Percentiles rank a stretch among this genome's conserved stretches.
Conservation (phyloP, 2,329 filamentous ascomycete species). For the Ophiosphaerella herpotricha region DNA sequence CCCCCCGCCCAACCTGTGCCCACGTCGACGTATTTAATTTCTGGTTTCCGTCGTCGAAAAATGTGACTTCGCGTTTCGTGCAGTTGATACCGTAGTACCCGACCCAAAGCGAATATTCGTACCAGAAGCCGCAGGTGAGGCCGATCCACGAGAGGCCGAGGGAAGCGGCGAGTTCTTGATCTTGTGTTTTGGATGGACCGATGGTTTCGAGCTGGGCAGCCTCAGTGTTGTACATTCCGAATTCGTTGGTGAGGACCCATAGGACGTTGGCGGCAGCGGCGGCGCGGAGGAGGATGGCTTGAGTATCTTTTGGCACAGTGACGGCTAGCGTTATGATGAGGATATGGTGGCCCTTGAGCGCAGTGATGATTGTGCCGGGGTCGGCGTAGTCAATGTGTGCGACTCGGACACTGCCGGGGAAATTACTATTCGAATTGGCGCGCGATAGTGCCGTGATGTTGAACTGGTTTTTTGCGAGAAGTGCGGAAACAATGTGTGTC, state of each 20-base stretch:
- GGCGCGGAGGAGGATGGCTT: conserved; percentile 40
- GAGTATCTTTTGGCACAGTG: conserved; percentile 30
- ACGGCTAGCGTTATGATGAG: conserved; percentile 47
- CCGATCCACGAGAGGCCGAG: conserved; percentile 31
- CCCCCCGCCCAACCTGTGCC: conserved; percentile 35
- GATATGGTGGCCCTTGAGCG: conserved; percentile 44
- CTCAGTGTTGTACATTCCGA: conserved; percentile 38
- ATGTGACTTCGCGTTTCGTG: conserved; percentile 28
- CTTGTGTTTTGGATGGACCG: conserved; percentile 12
- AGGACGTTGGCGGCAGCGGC: conserved; percentile 44
- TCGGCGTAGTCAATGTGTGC: conserved; percentile 56
- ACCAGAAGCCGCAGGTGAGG: conserved; percentile 39
- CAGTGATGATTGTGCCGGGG: conserved; percentile 45
- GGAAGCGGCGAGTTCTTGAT: conserved; percentile 19
- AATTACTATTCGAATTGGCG: conserved; percentile 46
- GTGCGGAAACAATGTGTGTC: conserved; percentile 42
- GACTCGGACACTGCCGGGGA: conserved; percentile 49
- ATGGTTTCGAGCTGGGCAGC: conserved; percentile 8
- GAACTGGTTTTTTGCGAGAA: conserved; percentile 52
- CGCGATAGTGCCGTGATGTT: conserved; percentile 58
- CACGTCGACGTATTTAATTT: conserved; percentile 39
- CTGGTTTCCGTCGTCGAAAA: conserved; percentile 39
- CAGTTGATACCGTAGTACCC: conserved; percentile 45
- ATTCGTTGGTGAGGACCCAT: conserved; percentile 49
- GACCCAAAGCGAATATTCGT: conserved; percentile 43